Evolutionary conservation across 306 rosid genomes (phyloP).

Genomic region (Citrullus colocynthis): DNA sequence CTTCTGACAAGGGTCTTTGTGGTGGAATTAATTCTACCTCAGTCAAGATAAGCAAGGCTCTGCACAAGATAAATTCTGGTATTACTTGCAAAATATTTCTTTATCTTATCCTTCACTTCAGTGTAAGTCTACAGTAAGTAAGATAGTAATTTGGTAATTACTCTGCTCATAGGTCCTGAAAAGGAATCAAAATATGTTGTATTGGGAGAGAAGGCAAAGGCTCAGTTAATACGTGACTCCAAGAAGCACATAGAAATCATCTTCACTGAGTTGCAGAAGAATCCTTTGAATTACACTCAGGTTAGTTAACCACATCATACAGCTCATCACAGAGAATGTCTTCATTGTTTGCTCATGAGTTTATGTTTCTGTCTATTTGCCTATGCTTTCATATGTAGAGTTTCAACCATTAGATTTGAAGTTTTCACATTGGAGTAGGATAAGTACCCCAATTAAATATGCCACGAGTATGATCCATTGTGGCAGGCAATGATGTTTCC

Average conservation of each 20-base stretch:
- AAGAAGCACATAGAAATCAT: conserved; percentile 46
- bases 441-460: neutral
- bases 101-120: neutral
- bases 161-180: conserved; percentile 51
- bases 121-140: neutral
- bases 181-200: conserved; percentile 64
- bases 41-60: conserved; percentile 82
- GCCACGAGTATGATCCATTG: neutral
- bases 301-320: conserved; percentile 21
- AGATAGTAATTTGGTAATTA: neutral
- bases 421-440: neutral
- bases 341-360: neutral
- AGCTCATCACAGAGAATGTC: neutral
- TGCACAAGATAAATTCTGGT: conserved; percentile 61
- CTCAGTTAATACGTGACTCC: conserved; percentile 81
- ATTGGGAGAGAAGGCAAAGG: conserved; percentile 96
- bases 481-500: neutral
- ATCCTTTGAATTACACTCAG: conserved; percentile 81
- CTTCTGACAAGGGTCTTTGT: conserved; percentile 97
- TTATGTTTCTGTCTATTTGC: neutral
- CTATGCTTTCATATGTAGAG: neutral
- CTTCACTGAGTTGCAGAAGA: conserved; percentile 81
- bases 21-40: conserved; percentile 98
- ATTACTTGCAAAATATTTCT: conserved; percentile 18
- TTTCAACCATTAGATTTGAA: neutral